Evolutionary conservation across 345 rosid species (phyloP), one percentile per base, ranked within the genome.

Genomic region (Microcos paniculata): DNA sequence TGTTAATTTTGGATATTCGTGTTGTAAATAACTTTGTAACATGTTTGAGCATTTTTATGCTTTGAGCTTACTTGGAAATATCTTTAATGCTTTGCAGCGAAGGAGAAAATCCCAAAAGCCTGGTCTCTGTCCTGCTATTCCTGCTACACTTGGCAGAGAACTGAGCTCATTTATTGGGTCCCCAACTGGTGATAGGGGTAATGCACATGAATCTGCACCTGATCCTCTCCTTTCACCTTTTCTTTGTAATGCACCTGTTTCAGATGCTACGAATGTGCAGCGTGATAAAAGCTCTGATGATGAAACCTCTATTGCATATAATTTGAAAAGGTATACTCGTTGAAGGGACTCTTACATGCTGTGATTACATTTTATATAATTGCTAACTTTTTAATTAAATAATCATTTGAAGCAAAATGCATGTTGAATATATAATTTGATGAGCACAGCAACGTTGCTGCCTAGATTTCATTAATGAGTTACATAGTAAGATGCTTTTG

Each of bases 161-260:
- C 80, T 82, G 45, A 77, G 81, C 80, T 84, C 75, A 11, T 85
- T 87, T 84, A 80, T 83, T 57, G 82, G 87, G 4, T 78, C 86
- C 33, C 58, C 85, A 61, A 76, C 79, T 30, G 78, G 68, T 80
- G 78, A 72, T 46, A 72, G 78, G 74, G 79, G 42, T 59, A 79
- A 82, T 65, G 19, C 73, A 59, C 71, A 18, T 43, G 88, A 84
- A 48, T 46, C 72, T 19, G 55, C 67, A 30, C 72, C 86, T 12
- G 90, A 90, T 76, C 82, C 85, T 4, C 84, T 86, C 40, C 84
- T 87, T 49, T 77, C 88, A 35, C 87, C 88, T 48, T 89, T 87
- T 79, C 72, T 85, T 26, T 65, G 72, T 73, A 72, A 24, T 73
- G 70, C 64, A 55, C 72, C 86, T 46, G 55, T 70, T 61, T 56